A percentile compares a stretch with the other conserved stretches of the same genome.
phyloP scores from a whole-genome alignment of 306 rosid genomes.

The Quercus alba region DNA sequence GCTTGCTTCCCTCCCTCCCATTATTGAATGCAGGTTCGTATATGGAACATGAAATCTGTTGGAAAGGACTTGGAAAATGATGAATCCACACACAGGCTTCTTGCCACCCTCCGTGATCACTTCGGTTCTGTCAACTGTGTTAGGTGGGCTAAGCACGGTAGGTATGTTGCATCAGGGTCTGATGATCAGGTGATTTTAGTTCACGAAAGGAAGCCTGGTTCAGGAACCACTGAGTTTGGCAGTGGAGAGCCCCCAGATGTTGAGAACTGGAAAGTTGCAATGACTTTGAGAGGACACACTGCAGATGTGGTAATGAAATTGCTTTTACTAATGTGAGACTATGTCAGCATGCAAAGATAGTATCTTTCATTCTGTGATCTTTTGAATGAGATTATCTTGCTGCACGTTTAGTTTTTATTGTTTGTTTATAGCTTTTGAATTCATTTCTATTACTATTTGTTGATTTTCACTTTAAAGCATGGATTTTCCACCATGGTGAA shows the following conservation, averaged over 20 bases:
- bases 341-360: not conserved
- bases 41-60: conserved; percentile 96
- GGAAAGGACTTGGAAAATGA: conserved; percentile 51
- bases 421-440: not conserved
- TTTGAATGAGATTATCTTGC: not conserved
- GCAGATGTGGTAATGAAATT: conserved; percentile 96
- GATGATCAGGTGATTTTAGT: conserved; percentile 92
- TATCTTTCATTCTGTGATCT: not conserved
- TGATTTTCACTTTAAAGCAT: not conserved
- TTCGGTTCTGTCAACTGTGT: conserved; percentile 98
- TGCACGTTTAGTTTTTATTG: not conserved
- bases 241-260: conserved; percentile 98
- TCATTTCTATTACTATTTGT: not conserved
- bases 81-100: conserved; percentile 79
- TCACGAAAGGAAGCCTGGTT: conserved; percentile 98
- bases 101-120: conserved; percentile 95
- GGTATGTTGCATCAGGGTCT: conserved; percentile 89
- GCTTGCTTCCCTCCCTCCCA: not conserved
- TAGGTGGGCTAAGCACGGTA: conserved; percentile 97
- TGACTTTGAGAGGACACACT: conserved; percentile 97
- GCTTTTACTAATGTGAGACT: conserved; percentile 24
- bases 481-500: not conserved
- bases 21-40: conserved; percentile 67
- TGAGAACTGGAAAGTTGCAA: conserved; percentile 94
- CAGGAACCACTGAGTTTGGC: conserved; percentile 97